phyloP scores from a whole-genome alignment of 306 rosid genomes.

The Abrus pulchellus region DNA sequence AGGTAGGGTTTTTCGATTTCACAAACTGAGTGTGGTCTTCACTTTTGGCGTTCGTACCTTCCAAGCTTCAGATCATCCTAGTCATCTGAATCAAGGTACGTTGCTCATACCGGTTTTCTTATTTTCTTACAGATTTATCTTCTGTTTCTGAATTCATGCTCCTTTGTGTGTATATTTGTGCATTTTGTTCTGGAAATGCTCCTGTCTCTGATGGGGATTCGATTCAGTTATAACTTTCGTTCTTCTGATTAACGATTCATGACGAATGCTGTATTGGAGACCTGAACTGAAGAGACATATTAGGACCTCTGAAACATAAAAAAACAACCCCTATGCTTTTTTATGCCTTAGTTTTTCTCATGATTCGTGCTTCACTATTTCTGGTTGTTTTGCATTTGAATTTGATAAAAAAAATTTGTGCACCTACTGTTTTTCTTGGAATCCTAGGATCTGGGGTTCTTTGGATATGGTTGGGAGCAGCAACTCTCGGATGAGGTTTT shows the following conservation, averaged over 20 bases:
- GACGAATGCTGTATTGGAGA: constrained; percentile 56
- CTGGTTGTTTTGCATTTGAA: not conserved
- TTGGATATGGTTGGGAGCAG: not conserved
- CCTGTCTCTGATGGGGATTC: constrained; percentile 48
- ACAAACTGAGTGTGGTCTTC: not conserved
- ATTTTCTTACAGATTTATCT: not conserved
- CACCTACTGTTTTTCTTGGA: not conserved
- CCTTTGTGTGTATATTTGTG: not conserved
- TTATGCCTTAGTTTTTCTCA: no score
- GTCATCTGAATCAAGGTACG: constrained; percentile 9
- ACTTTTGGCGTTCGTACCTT: no score
- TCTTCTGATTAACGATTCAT: constrained; percentile 51
- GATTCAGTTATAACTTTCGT: constrained; percentile 55
- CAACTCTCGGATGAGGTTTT: not conserved
- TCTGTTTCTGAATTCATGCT: not conserved
- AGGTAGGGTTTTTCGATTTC: constrained; percentile 53
- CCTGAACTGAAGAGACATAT: constrained; percentile 64
- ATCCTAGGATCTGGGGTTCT: not conserved
- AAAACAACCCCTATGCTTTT: no score
- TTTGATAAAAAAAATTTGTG: not conserved
- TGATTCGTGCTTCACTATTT: not conserved
- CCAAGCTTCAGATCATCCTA: constrained; percentile 17
- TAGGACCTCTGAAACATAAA: not conserved
- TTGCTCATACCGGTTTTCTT: not conserved
- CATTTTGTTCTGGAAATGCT: not conserved